Percentiles rank a stretch among this genome's conserved stretches.
phyloP scores from a whole-genome alignment of 1,284 basidiomycete species.

The Cystobasidium sp. region DNA sequence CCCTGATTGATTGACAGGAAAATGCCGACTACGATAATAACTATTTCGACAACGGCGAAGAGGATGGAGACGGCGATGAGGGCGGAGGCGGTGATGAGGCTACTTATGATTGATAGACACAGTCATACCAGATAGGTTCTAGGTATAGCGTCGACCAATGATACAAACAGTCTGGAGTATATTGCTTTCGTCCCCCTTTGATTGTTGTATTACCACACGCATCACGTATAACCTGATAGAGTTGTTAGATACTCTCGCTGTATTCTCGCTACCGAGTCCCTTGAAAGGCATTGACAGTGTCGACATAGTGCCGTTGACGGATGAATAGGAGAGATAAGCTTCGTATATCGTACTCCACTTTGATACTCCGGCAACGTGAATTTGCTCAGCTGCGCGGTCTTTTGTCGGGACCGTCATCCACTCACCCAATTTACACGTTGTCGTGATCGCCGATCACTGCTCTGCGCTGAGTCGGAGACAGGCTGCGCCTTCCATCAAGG shows the following conservation, averaged over 20 bases:
- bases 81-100: conserved; percentile 32
- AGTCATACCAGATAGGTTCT: too few relatives aligned
- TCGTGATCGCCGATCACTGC: neutral
- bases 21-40: conserved; percentile 44
- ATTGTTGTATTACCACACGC: neutral
- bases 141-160: too few relatives aligned
- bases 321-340: too few relatives aligned
- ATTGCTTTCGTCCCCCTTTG: neutral
- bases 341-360: too few relatives aligned
- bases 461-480: neutral
- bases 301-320: too few relatives aligned
- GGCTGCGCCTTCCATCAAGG: too few relatives aligned
- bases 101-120: conserved; percentile 28
- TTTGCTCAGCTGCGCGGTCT: conserved; percentile 7
- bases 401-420: neutral
- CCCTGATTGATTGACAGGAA: conserved; percentile 8
- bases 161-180: too few relatives aligned
- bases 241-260: neutral
- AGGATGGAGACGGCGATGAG: conserved; percentile 26
- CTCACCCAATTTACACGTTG: conserved; percentile 19
- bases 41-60: conserved; percentile 41
- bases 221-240: neutral
- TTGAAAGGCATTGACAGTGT: too few relatives aligned
- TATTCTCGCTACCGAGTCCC: neutral
- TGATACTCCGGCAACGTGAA: neutral